Evolutionary conservation across 1,139 yeast species (phyloP), one percentile per base, ranked within the genome.

Genomic region (Candida sp.): DNA sequence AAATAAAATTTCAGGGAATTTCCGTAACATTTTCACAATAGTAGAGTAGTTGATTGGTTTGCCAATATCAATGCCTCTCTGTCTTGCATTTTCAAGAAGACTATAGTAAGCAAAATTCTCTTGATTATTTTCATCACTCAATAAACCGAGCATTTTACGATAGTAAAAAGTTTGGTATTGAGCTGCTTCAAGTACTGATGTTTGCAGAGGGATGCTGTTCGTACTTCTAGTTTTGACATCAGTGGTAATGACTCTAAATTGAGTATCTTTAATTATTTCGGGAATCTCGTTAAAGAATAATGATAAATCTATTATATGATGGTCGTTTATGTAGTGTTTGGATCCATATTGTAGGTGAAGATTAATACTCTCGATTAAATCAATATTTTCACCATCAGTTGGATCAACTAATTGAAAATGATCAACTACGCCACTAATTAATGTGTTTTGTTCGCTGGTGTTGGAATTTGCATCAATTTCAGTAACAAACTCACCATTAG

Each of bases 361-460:
- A 22, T 54, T 48, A 21, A 67, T 52, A 1, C 61, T 68, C 21
- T 57, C 53, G 45, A 65, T 60, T 40, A 72, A 44, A 0, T 63
- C 38, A 33, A 45, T 49, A 35, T 60, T 58, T 35, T 43, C 12
- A 57, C 49, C 25, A 45, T 54, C 44, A 2, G 45, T 22, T 1
- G 38, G 32, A 39, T 60, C 54, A 5, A 43, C 41, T 2, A 70
- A 43, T 36, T 48, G 49, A 11, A 84, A 51, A 44, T 75, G 72
- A 57, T 85, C 93, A 21, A 84, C 73, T 2, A 84, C 64, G 1
- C 90, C 91, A 54, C 87, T 81, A 4, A 83, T 68, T 21, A 82
- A 58, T 1, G 77, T 64, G 37, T 32, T 6, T 7, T 30, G 21
- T 32, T 22, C 46, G 45, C 42, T 5, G 43, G 32, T 19, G 8